A percentile compares a stretch with the other conserved stretches of the same genome.
Evolutionary conservation across 257 asterid genomes (phyloP).

Genomic region (Linderniella brevidens): DNA sequence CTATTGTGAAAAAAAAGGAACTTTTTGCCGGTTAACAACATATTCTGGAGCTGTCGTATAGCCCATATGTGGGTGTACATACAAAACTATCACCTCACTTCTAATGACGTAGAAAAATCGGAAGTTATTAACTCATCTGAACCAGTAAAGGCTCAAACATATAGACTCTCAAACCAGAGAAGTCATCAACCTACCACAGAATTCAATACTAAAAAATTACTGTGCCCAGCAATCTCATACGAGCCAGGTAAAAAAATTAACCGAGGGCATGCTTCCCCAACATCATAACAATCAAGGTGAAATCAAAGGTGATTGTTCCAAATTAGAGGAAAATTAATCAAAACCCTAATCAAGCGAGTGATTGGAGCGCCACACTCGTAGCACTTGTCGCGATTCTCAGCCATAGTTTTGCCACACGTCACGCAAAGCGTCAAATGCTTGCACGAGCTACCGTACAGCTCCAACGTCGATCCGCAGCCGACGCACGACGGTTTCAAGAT

Average conservation of each 20-base stretch:
- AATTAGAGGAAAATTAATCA: constrained; percentile 4
- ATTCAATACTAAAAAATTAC: no score
- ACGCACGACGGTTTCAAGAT: constrained; percentile 66
- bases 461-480: constrained; percentile 69
- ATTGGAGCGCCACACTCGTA: constrained; percentile 69
- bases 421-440: constrained; percentile 80
- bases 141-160: no score
- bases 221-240: no score
- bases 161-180: no score
- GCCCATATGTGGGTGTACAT: no score
- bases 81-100: no score
- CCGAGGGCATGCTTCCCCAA: constrained; percentile 1
- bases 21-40: no score
- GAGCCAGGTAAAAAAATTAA: constrained; percentile 1
- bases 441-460: constrained; percentile 80
- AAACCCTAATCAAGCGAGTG: constrained; percentile 65
- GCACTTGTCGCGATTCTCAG: constrained; percentile 53
- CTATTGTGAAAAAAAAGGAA: not conserved
- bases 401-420: constrained; percentile 75
- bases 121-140: no score
- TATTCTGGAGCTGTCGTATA: no score
- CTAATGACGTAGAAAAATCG: no score
- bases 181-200: no score
- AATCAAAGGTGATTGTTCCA: not conserved
- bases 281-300: constrained; percentile 5